These are phyloP conservation scores for Drechslerella stenobrocha DNA, from an alignment of 2,329 filamentous ascomycete species.

Conservation along the genomic window DNA sequence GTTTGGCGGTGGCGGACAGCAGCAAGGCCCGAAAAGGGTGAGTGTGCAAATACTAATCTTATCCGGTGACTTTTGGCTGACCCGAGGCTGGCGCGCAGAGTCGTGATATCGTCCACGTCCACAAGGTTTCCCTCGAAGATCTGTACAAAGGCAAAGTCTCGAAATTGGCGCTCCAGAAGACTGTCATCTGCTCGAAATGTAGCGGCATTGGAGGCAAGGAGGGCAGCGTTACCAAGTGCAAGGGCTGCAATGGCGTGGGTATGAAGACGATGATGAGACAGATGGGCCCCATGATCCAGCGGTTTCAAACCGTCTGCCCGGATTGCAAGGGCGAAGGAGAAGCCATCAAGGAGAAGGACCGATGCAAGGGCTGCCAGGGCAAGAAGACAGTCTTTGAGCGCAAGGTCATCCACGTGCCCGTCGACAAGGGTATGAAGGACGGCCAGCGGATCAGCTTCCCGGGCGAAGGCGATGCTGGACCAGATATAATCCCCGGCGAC, in stretches of 20 bases:
- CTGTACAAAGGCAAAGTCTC: constrained; percentile 98
- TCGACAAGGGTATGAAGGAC: constrained; percentile 89
- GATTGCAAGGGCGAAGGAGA: constrained; percentile 98
- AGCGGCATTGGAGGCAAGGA: constrained; percentile 95
- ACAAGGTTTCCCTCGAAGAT: constrained; percentile 97
- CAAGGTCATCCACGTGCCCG: constrained; percentile 97
- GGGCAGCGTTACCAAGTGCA: constrained; percentile 90
- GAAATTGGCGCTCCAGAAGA: constrained; percentile 95
- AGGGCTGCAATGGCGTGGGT: constrained; percentile 86
- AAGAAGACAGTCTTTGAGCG: constrained; percentile 98
- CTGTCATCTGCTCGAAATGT: constrained; percentile 93
- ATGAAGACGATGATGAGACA: constrained; percentile 99
- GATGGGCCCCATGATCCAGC: constrained; percentile 99
- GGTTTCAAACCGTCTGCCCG: constrained; percentile 98
- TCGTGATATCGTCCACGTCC: constrained; percentile 94
- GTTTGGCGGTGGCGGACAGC: constrained; percentile 74
- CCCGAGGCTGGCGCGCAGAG: constrained; percentile 65
- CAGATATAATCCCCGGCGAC: constrained; percentile 88
- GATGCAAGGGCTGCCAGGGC: constrained; percentile 92
- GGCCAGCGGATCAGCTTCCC: constrained; percentile 97
- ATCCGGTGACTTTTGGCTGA: not conserved
- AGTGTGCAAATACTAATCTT: constrained; percentile 12
- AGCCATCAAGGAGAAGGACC: constrained; percentile 93
- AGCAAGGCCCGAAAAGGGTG: constrained; percentile 71
- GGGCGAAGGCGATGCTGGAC: constrained; percentile 93